Evolutionary conservation across 306 rosid species (phyloP).

Genomic region (Corylus heterophylla): DNA sequence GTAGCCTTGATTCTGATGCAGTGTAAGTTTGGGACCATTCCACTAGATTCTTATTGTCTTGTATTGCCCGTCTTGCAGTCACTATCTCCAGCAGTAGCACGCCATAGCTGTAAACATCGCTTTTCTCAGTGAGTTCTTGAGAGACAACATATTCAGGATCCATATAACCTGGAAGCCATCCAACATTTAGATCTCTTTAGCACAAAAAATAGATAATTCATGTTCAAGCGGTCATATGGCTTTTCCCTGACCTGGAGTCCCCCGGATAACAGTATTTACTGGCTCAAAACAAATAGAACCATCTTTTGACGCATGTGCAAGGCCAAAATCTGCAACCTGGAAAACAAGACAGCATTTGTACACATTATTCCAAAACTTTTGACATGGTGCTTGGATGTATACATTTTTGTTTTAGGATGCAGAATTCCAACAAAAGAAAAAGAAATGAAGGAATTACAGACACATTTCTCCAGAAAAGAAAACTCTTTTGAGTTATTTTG

Average conservation of each 20-base stretch:
- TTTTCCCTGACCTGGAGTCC: slow-evolving; percentile 77
- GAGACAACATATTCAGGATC: slow-evolving; percentile 95
- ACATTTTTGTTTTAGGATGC: not conserved
- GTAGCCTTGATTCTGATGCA: slow-evolving; percentile 55
- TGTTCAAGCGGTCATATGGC: slow-evolving; percentile 9
- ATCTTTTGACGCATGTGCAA: slow-evolving; percentile 86
- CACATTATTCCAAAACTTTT: not conserved
- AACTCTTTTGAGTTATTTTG: not conserved
- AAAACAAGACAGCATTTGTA: slow-evolving; percentile 15
- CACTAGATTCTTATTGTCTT: slow-evolving; percentile 70
- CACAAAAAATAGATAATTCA: not conserved
- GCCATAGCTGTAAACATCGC: slow-evolving; percentile 91
- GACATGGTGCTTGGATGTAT: not conserved
- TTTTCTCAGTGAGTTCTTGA: slow-evolving; percentile 94
- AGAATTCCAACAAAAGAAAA: not conserved
- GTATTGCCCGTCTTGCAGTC: slow-evolving; percentile 81
- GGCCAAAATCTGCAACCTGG: slow-evolving; percentile 98
- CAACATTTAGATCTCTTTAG: slow-evolving; percentile 24
- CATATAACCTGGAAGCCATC: slow-evolving; percentile 80
- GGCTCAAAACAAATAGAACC: slow-evolving; percentile 89
- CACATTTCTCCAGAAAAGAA: not conserved
- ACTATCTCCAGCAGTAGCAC: slow-evolving; percentile 82
- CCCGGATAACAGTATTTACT: slow-evolving; percentile 74
- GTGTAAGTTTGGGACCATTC: slow-evolving; percentile 85
- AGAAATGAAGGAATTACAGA: not conserved